These are phyloP conservation scores for Copromyces sp. DNA, from an alignment of 495 filamentous ascomycete species.

Conservation along the genomic window DNA sequence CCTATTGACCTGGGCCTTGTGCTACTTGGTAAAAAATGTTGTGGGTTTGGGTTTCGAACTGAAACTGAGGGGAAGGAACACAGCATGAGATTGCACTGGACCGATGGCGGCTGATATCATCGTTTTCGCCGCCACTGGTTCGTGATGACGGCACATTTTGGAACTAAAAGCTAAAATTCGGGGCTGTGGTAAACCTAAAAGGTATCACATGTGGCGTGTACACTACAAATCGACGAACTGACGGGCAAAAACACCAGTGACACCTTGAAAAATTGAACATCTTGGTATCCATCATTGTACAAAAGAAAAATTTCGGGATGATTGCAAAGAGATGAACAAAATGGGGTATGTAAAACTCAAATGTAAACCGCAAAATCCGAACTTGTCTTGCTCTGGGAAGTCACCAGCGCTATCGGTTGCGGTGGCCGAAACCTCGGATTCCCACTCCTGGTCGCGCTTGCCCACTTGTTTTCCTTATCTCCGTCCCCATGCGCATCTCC, in stretches of 20 bases:
- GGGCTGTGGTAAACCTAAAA: not conserved
- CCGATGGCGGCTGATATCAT: not conserved
- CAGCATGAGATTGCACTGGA: not conserved
- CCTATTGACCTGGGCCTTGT: not conserved
- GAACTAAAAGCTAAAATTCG: not conserved
- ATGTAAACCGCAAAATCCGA: conserved; percentile 20
- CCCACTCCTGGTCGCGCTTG: not conserved
- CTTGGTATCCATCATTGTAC: not conserved
- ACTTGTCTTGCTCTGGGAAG: conserved; percentile 5
- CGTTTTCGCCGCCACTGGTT: not conserved
- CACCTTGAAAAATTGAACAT: not conserved
- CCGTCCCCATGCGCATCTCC: not conserved
- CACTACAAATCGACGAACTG: not conserved
- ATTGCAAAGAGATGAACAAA: not conserved
- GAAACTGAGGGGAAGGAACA: not conserved
- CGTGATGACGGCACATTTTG: not conserved
- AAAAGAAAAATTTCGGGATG: not conserved
- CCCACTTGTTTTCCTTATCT: not conserved
- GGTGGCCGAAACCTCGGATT: not conserved
- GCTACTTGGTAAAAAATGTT: not conserved
- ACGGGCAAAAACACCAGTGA: not conserved
- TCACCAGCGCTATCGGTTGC: conserved; percentile 1
- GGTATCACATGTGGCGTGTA: not conserved
- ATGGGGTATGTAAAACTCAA: not conserved
- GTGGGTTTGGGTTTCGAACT: not conserved